Evolutionary conservation across 768 basidiomycete species (phyloP).

Genomic region (Trametopsis cervina): DNA sequence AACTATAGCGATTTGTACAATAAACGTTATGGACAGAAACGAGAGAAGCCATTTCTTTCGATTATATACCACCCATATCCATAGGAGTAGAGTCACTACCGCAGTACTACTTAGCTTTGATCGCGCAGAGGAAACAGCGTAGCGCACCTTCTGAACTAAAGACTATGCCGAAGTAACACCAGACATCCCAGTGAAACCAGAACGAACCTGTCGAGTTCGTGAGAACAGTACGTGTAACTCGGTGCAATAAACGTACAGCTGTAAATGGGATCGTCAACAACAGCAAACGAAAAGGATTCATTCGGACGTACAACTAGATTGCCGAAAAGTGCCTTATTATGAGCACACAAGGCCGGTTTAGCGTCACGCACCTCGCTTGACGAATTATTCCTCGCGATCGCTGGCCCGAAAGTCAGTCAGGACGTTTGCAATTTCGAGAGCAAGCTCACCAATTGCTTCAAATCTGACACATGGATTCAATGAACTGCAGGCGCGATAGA

Average conservation of each 20-base stretch:
- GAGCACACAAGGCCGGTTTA: not conserved
- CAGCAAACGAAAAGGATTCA: not conserved
- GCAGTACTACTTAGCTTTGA: not conserved
- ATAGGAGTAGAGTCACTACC: slow-evolving; percentile 24
- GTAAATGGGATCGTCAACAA: not conserved
- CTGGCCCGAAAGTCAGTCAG: slow-evolving; percentile 2
- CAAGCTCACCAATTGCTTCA: slow-evolving; percentile 12
- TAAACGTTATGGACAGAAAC: slow-evolving; percentile 13
- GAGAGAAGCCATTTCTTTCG: slow-evolving; percentile 16
- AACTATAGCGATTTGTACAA: slow-evolving; percentile 14
- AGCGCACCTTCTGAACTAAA: slow-evolving; percentile 14
- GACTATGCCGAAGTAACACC: slow-evolving; percentile 19
- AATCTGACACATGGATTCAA: slow-evolving; percentile 5
- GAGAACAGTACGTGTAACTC: not conserved
- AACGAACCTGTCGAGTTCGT: slow-evolving; percentile 13
- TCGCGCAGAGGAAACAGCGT: not conserved
- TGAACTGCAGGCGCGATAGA: not conserved
- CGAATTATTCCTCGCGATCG: slow-evolving; percentile 5
- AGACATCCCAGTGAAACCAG: slow-evolving; percentile 26
- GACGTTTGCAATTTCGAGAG: not conserved
- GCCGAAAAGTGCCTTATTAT: not conserved
- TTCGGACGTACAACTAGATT: not conserved
- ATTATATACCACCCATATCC: slow-evolving; percentile 26
- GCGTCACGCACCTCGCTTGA: not conserved
- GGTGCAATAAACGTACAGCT: not conserved